Percentiles rank a stretch among this genome's conserved stretches.
phyloP scores from a whole-genome alignment of 148 eudicot genomes.

The Fagopyrum esculentum region DNA sequence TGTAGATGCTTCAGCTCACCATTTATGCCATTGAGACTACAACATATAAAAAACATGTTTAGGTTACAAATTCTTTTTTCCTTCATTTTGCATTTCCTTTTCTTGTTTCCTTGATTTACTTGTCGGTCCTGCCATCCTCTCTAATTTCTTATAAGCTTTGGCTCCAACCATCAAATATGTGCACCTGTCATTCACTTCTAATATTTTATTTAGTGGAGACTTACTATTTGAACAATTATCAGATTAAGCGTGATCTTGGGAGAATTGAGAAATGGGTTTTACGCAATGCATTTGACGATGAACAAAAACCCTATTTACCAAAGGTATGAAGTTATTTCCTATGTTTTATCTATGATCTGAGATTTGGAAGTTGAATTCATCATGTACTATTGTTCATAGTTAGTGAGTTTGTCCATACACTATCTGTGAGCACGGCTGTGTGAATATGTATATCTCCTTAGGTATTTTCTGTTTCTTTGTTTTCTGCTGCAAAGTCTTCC shows the following conservation, averaged over 20 bases:
- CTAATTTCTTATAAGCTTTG: not conserved
- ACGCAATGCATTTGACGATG: constrained; percentile 93
- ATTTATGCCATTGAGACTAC: not conserved
- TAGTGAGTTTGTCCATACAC: not conserved
- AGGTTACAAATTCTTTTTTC: not conserved
- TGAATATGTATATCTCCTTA: not conserved
- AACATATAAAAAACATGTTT: not conserved
- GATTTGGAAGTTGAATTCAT: not conserved
- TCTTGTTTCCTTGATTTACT: not conserved
- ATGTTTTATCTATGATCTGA: not conserved
- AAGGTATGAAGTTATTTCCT: constrained; percentile 44
- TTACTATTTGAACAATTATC: constrained; percentile 16
- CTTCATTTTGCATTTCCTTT: not conserved
- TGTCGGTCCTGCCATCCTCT: not conserved
- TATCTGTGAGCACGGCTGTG: not conserved
- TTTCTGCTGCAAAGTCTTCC: not conserved
- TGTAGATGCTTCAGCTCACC: not conserved
- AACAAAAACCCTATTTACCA: constrained; percentile 69
- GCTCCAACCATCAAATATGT: not conserved
- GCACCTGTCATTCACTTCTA: not conserved
- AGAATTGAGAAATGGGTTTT: constrained; percentile 95
- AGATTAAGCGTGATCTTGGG: constrained; percentile 72
- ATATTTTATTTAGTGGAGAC: not conserved
- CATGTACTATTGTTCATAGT: not conserved
- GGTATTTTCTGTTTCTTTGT: not conserved